These are phyloP conservation scores for Penicillium crustosum DNA, from an alignment of 2,329 filamentous ascomycete species.

Conservation along the genomic window DNA sequence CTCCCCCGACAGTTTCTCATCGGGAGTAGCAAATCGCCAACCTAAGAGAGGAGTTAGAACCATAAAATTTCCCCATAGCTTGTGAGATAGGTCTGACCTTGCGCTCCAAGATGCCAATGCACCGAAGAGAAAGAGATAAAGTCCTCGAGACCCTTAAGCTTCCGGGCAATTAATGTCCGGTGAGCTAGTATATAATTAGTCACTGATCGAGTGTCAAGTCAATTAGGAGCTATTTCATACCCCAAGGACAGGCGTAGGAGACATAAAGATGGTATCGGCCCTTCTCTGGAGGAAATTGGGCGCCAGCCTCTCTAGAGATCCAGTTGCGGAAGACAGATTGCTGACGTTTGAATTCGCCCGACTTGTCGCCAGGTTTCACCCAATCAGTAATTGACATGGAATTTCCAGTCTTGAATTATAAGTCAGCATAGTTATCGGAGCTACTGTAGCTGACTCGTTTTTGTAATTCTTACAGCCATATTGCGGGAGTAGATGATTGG, in stretches of 20 bases:
- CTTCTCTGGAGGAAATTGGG: constrained; percentile 80
- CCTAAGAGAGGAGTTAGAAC: constrained; percentile 47
- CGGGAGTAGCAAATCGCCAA: constrained; percentile 76
- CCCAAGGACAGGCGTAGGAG: constrained; percentile 92
- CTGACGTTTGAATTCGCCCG: constrained; percentile 91
- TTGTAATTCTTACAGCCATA: constrained; percentile 35
- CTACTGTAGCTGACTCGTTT: not conserved
- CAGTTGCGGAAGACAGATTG: constrained; percentile 77
- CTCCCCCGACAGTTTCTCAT: constrained; percentile 59
- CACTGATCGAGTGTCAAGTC: constrained; percentile 16
- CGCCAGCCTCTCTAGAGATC: constrained; percentile 70
- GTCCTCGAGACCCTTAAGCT: constrained; percentile 88
- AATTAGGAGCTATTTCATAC: constrained; percentile 32
- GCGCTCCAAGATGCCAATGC: constrained; percentile 82
- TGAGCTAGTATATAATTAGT: constrained; percentile 57
- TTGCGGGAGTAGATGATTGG: constrained; percentile 22
- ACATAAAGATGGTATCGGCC: constrained; percentile 93
- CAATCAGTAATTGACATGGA: constrained; percentile 71
- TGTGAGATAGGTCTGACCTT: constrained; percentile 49
- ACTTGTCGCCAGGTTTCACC: constrained; percentile 73
- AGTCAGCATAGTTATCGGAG: not conserved
- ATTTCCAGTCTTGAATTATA: constrained; percentile 23
- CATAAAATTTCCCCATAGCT: not conserved
- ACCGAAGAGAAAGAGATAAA: constrained; percentile 78
- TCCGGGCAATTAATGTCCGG: constrained; percentile 80